Evolutionary conservation across 2,329 filamentous ascomycete genomes (phyloP), one percentile per base, ranked within the genome.

Genomic region (Pestalotiopsis sp.): DNA sequence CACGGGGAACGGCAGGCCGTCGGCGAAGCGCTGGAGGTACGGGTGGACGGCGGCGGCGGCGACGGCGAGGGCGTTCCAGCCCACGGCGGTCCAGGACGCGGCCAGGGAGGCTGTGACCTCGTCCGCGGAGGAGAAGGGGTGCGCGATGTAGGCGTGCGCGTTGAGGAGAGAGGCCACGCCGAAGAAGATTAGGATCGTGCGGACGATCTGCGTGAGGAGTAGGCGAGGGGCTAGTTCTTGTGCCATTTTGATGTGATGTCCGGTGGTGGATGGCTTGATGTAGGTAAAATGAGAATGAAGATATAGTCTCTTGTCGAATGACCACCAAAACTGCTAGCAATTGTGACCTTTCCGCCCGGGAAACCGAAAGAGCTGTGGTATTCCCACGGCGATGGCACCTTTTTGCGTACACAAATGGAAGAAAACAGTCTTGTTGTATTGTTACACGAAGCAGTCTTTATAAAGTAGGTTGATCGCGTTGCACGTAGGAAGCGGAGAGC

Each of bases 11-110:
- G 67, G 67, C 38, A 68, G 64, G 9, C 55, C 24, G 61, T 57
- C 65, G 56, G 67, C 67, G n/a, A 68, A 40, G 22, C 67, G 67
- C 65, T 68, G 67, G 24, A 68, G 64, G 59, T 68, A 65, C 6
- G 67, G 67, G 56, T 68, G 67, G 9, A 68, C 55, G 14, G 67
- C 65, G 48, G 64, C 67, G 40, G 60, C 67, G 20, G 61, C 24
- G 30, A 67, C 65, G 61, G 59, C 64, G 20, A 67, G 4, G 60
- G 35, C 17, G 56, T 68, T 68, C 67, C 67, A 68, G 56, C 55
- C 65, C 20, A 68, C 67, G 4, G 55, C 38, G 30, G 35, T 22
- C 67, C 67, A 68, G 10, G 58, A 58, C 11, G 56, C 61, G 40
- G 61, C 61, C 14, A 68, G 59, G 17, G 67, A 39, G 26, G 59